Evolutionary conservation across 805 yeast genomes (phyloP).

Genomic region (Pichia occidentalis): DNA sequence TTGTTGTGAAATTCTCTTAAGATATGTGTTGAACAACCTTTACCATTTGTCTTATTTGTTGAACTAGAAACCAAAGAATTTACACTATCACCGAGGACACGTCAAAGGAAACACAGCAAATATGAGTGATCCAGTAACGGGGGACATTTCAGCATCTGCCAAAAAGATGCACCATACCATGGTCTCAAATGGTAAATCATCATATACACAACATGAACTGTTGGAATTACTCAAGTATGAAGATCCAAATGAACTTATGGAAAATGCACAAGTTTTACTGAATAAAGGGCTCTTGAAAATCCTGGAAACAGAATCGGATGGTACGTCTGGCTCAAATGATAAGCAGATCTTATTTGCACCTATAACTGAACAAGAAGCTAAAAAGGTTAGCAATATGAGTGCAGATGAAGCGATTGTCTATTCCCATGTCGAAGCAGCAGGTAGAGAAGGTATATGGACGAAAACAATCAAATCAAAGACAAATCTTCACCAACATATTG

Average conservation of each 20-base stretch:
- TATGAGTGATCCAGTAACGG: slow-evolving; percentile 10
- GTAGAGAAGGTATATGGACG: slow-evolving; percentile 95
- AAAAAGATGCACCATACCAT: slow-evolving; percentile 55
- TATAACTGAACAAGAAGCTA: slow-evolving; percentile 66
- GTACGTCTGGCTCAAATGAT: slow-evolving; percentile 8
- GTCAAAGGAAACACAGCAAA: background rate
- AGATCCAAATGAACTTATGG: slow-evolving; percentile 37
- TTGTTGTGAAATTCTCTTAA: no score
- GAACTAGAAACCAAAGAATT: slow-evolving; percentile 8
- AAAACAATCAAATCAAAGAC: slow-evolving; percentile 84
- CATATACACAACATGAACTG: slow-evolving; percentile 67
- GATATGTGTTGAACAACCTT: background rate
- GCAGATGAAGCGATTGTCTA: slow-evolving; percentile 89
- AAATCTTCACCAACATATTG: slow-evolving; percentile 88
- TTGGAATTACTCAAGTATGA: slow-evolving; percentile 40
- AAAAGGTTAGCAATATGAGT: slow-evolving; percentile 66
- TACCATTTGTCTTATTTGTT: background rate
- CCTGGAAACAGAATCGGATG: slow-evolving; percentile 48
- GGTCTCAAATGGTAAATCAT: slow-evolving; percentile 43
- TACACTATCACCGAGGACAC: slow-evolving; percentile 10
- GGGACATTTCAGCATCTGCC: slow-evolving; percentile 33
- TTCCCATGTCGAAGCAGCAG: slow-evolving; percentile 85
- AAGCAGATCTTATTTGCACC: slow-evolving; percentile 65
- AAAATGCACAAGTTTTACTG: slow-evolving; percentile 39
- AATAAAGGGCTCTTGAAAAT: slow-evolving; percentile 55